These are phyloP conservation scores for Eutypella sp. DNA, from an alignment of 2,329 filamentous ascomycete genomes.

Conservation along the genomic window DNA sequence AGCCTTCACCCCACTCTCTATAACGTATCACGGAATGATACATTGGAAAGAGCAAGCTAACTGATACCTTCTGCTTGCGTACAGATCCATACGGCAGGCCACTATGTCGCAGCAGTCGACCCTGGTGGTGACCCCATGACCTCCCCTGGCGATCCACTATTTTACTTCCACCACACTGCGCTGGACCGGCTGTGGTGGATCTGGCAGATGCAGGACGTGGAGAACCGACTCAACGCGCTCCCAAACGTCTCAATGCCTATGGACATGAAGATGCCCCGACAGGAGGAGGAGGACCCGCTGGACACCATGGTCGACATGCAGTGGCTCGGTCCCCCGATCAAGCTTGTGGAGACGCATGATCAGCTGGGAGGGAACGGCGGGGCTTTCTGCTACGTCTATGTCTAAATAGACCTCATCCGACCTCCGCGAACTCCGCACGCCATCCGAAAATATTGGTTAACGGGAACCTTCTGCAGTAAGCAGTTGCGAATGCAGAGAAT, in stretches of 20 bases:
- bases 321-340: conserved; percentile 23
- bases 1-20: conserved; percentile 9
- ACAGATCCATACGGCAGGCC: conserved; percentile 32
- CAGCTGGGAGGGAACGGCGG: conserved; percentile 22
- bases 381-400: conserved; percentile 24
- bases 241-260: conserved; percentile 20
- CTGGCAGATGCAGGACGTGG: conserved; percentile 23
- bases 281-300: conserved; percentile 10
- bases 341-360: conserved; percentile 23
- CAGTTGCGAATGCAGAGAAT: no score
- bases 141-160: conserved; percentile 32
- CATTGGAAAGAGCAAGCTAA: conserved; percentile 7
- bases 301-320: conserved; percentile 21
- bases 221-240: conserved; percentile 27
- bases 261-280: conserved; percentile 14
- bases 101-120: conserved; percentile 33
- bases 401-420: no score
- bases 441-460: no score
- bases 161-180: conserved; percentile 19
- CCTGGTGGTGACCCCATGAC: conserved; percentile 31
- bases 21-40: background rate
- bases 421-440: no score
- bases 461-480: no score
- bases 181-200: conserved; percentile 13
- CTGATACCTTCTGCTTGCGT: background rate